A percentile compares a stretch with the other conserved stretches of the same genome.
Evolutionary conservation across 176 grass and related monocot species (phyloP).

Genomic region (Cymbopogon citratus): DNA sequence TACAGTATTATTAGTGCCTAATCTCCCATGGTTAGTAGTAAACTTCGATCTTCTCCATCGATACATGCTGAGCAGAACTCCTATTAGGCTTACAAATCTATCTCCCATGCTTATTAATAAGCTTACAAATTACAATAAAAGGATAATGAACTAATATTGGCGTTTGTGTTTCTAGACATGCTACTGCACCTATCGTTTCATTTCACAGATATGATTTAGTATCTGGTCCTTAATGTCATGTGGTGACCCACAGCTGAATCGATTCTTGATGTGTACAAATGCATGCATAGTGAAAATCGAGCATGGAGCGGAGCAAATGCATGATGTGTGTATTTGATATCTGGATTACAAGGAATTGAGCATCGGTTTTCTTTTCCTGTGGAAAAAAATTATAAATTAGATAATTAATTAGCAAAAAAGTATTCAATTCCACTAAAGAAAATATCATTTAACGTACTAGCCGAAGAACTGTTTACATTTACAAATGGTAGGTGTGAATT

Average conservation of each 20-base stretch:
- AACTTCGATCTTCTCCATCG: background rate
- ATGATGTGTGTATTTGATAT: background rate
- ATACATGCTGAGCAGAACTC: background rate
- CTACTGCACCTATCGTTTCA: background rate
- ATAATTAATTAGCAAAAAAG: background rate
- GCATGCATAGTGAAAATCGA: background rate
- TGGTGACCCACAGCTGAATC: background rate
- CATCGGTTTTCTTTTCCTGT: background rate
- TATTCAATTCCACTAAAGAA: background rate
- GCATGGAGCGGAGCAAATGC: background rate
- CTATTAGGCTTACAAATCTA: background rate
- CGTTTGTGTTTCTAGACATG: background rate
- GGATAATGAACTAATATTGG: background rate
- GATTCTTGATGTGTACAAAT: background rate
- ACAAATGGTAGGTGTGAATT: background rate
- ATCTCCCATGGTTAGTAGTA: background rate
- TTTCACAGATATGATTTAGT: background rate
- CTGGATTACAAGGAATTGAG: background rate
- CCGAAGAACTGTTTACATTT: background rate
- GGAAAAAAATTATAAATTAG: too few relatives aligned
- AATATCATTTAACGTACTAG: background rate
- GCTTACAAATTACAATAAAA: background rate
- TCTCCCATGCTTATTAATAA: too few relatives aligned
- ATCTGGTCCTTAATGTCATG: background rate
- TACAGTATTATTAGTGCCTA: background rate